Evolutionary conservation across 768 basidiomycete species (phyloP), one percentile per base, ranked within the genome.

Genomic region (Phanerochaete sordida): DNA sequence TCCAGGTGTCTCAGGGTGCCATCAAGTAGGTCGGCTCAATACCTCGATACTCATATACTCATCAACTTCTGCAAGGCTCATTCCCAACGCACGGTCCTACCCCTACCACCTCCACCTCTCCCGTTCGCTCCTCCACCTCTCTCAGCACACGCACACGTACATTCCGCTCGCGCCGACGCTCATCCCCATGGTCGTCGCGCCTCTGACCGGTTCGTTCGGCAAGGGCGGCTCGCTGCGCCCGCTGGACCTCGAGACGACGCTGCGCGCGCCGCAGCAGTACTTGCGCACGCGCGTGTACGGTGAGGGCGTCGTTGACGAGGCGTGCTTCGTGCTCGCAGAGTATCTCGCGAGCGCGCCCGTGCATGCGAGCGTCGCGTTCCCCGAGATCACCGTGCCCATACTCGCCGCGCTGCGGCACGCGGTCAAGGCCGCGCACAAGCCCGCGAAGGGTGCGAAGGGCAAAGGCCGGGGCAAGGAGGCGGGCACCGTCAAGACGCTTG

Each of bases 91-190:
- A 13, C 90, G 96, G 47, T 98, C 94, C 62, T 91, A 91, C 75
- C 96, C 97, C 1, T 90, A 98, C 73, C 95, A 98, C 71, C 82
- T 98, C 28, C 95, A 98, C 72, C 82, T 98, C 60, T 75, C 91
- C 33, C 91, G 93, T 11, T 95, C 97, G 1, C 82, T 98, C 47
- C 79, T 94, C 26, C 89, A 93, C 70, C 81, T 99, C 63, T 86
- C 88, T 39, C 83, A 84, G 51, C 92, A 93, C 70, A 95, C 91
- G 2, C 79, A 83, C 57, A 90, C 84, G 19, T 98, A 93, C 73
- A 84, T 97, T 58, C 95, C 97, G 11, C 79, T 99, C 46, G 78
- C 92, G 0, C 87, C 96, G 1, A 88, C 91, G 75, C 80, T 98
- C 60, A 81, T 98, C 58, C 91, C 95, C 47, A 87, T 97, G 63